Conservation (phyloP, 495 filamentous ascomycete species). For the Xeromyces bisporus region DNA sequence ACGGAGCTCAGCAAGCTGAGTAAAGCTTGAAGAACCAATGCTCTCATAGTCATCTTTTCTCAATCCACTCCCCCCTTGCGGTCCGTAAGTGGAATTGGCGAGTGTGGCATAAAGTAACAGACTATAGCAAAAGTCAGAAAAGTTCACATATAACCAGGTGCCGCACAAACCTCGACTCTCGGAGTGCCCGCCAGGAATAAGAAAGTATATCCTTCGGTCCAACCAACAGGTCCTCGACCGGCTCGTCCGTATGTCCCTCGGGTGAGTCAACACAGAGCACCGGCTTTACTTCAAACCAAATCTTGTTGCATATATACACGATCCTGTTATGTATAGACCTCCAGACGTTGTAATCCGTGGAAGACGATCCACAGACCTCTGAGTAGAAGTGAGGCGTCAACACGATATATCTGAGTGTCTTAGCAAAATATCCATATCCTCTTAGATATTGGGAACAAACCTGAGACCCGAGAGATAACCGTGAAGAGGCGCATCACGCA, state of each 20-base stretch:
- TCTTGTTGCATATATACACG: constrained; percentile 34
- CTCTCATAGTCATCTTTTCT: constrained; percentile 23
- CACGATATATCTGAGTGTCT: constrained; percentile 27
- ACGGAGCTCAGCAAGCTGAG: constrained; percentile 63
- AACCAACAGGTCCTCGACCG: constrained; percentile 47
- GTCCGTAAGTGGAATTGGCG: constrained; percentile 21
- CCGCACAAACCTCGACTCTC: constrained; percentile 66
- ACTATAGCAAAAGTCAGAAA: constrained; percentile 29
- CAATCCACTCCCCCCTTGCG: constrained; percentile 14
- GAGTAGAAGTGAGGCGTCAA: constrained; percentile 22
- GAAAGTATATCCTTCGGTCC: constrained; percentile 75
- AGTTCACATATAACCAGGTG: too few relatives aligned
- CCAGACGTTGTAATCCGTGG: constrained; percentile 10
- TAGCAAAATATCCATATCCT: constrained; percentile 10
- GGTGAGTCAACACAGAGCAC: constrained; percentile 83
- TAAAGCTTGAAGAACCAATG: constrained; percentile 57
- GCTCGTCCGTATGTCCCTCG: constrained; percentile 66
- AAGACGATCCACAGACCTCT: constrained; percentile 10
- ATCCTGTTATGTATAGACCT: constrained; percentile 37
- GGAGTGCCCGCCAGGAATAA: constrained; percentile 82
- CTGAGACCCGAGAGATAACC: constrained; percentile 48
- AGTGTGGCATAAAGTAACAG: constrained; percentile 31
- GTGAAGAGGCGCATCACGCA: constrained; percentile 51
- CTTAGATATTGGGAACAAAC: constrained; percentile 18
- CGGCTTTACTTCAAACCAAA: constrained; percentile 60